Percentiles rank a stretch among this genome's conserved stretches.
phyloP scores from a whole-genome alignment of 1,284 basidiomycete genomes.

The Cutaneotrichosporon cyanovorans region DNA sequence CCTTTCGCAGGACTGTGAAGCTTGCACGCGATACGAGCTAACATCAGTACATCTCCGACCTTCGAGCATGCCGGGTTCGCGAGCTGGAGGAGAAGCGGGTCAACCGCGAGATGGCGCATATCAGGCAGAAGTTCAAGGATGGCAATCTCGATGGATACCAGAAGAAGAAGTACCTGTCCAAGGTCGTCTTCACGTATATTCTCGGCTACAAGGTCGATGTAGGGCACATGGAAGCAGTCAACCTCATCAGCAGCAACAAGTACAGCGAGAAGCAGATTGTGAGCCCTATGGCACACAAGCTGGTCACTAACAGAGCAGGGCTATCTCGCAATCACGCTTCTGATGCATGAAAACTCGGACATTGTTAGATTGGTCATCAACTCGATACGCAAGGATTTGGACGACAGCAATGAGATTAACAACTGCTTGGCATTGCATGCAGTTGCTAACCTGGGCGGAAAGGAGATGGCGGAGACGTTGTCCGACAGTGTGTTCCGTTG shows the following conservation, averaged over 20 bases:
- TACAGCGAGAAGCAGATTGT: conserved; percentile 99
- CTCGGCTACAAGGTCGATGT: conserved; percentile 98
- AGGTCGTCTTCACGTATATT: conserved; percentile 99
- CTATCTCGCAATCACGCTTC: conserved; percentile 89
- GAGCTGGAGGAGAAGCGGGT: conserved; percentile 76
- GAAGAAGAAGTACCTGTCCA: conserved; percentile 88
- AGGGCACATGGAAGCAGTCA: conserved; percentile 98
- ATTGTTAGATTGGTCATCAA: conserved; percentile 93
- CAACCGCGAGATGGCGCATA: conserved; percentile 99
- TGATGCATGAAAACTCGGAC: conserved; percentile 99
- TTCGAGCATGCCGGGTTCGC: conserved; percentile 66
- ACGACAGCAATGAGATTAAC: conserved; percentile 87
- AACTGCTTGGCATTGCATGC: conserved; percentile 97
- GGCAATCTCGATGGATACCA: conserved; percentile 96
- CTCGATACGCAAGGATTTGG: conserved; percentile 94
- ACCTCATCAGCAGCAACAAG: conserved; percentile 88
- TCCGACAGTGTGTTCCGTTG: conserved; percentile 88
- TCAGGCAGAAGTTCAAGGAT: conserved; percentile 98
- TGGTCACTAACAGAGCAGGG: conserved; percentile 60
- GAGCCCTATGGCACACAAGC: too few relatives aligned
- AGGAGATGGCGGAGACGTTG: conserved; percentile 95
- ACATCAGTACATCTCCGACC: conserved; percentile 89
- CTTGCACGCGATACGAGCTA: background rate
- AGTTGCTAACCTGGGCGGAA: conserved; percentile 94
- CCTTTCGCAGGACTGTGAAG: background rate